Conservation (phyloP, 805 yeast genomes). For the Candida argentea region DNA sequence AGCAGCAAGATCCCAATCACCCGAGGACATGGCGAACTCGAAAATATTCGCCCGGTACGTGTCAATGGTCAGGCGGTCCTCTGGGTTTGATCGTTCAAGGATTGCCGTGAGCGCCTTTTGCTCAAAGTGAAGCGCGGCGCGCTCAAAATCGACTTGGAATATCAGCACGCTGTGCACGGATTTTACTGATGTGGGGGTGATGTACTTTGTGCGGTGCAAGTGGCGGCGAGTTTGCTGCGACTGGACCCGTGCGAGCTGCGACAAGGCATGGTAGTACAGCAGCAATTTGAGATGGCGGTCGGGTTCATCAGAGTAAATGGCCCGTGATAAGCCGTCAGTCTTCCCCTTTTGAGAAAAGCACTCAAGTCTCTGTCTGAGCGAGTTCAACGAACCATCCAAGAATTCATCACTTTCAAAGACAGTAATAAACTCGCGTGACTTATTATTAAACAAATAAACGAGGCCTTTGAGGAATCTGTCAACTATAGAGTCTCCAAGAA, state of each 20-base stretch:
- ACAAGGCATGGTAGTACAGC: conserved; percentile 21
- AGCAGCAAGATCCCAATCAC: conserved; percentile 14
- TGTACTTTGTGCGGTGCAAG: conserved; percentile 4
- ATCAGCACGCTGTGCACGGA: conserved; percentile 1
- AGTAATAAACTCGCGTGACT: conserved; percentile 12
- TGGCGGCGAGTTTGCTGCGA: conserved; percentile 3
- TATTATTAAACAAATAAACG: conserved; percentile 20
- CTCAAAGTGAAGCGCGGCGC: conserved; percentile 17
- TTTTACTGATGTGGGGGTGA: conserved; percentile 4
- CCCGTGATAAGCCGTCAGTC: conserved; percentile 8
- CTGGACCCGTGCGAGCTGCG: conserved; percentile 15
- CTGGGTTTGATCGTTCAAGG: conserved; percentile 1
- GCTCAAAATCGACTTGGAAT: conserved; percentile 9
- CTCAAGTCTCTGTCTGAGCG: conserved; percentile 1
- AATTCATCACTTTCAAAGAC: conserved; percentile 7
- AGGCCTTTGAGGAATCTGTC: conserved; percentile 25
- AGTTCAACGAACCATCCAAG: conserved; percentile 1
- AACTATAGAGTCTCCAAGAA: conserved; percentile 8
- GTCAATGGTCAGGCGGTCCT: conserved; percentile 5
- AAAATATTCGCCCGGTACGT: conserved; percentile 14
- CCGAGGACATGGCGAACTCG: conserved; percentile 14
- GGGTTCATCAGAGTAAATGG: conserved; percentile 8
- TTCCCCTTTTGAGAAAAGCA: conserved; percentile 2
- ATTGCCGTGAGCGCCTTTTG: conserved; percentile 14
- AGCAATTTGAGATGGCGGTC: conserved; percentile 10